Evolutionary conservation across 805 yeast genomes (phyloP).

Genomic region (Nakazawaea populi): DNA sequence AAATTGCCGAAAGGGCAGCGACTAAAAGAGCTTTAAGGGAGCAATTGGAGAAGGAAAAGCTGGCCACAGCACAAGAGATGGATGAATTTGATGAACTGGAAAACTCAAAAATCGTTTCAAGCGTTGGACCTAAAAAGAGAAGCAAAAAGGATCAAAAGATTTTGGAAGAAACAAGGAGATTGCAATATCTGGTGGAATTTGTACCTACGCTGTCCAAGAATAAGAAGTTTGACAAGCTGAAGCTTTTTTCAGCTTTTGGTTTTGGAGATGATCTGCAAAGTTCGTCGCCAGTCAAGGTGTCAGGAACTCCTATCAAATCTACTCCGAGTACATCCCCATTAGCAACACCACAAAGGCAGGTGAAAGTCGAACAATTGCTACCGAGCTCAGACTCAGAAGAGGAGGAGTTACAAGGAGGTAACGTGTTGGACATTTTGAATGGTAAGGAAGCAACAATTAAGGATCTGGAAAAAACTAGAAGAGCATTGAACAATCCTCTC

Average conservation of each 20-base stretch:
- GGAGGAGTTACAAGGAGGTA: conserved; percentile 13
- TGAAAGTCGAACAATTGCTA: too few species aligned
- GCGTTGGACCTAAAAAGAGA: conserved; percentile 8
- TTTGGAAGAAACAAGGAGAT: conserved; percentile 14
- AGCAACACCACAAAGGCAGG: conserved; percentile 4
- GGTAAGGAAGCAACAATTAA: neutral
- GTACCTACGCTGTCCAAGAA: neutral
- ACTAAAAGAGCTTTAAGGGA: conserved; percentile 15
- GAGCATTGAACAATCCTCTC: conserved; percentile 8
- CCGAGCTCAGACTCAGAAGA: conserved; percentile 13
- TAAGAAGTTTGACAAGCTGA: conserved; percentile 17
- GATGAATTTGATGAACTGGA: conserved; percentile 8
- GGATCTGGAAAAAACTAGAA: neutral
- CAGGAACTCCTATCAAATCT: conserved; percentile 6
- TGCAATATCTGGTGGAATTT: conserved; percentile 3
- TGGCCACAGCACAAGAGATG: conserved; percentile 1
- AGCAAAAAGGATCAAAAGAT: conserved; percentile 7
- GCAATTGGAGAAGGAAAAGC: conserved; percentile 11
- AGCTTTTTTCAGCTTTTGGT: conserved; percentile 14
- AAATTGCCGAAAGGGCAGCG: conserved; percentile 21
- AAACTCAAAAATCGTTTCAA: conserved; percentile 3
- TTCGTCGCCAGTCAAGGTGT: conserved; percentile 11
- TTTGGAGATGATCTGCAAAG: neutral
- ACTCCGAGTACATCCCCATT: conserved; percentile 19
- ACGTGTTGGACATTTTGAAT: conserved; percentile 9